Evolutionary conservation across 495 filamentous ascomycete species (phyloP), one percentile per base, ranked within the genome.

Genomic region (Xylaria bambusicola): DNA sequence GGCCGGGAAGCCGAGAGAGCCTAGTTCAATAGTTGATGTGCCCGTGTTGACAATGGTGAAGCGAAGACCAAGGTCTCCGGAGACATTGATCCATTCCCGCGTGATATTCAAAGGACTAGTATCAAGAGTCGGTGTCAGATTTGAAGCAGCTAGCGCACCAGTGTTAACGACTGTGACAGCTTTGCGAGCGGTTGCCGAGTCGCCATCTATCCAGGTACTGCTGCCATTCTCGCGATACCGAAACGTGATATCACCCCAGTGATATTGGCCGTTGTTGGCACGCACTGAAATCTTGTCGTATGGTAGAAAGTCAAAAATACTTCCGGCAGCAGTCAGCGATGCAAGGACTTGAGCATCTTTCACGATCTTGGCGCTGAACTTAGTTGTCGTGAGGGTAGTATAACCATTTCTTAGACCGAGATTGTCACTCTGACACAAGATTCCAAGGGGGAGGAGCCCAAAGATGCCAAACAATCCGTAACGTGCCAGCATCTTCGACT

Each of bases 201-300:
- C 67, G 20, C 58, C 71, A 53, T 69, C 65, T 12, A 62, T 63
- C 78, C 75, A 81, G 17, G 51, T 29, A 5, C 24, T 64, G 23
- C 52, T 59, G 24, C 65, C 67, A 33, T 60, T 61, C 38, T 62
- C 36, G 17, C 78, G 75, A 42, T 79, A 82, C 9, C 78, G 78
- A 33, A 77, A 70, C 3, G 75, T 82, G 33, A 83, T 68, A 56
- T 83, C 80, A 17, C 80, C 80, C 59, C 73, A 76, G 61, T 83
- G 80, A 52, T 82, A 80, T 35, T 82, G 72, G 21, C 76, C 75
- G 54, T 80, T 76, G 18, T 67, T 71, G 33, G 72, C 68, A 13
- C 80, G 70, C 1, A 58, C 65, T 1, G 69, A 59, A 27, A 82
- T 65, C 40, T 71, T 52, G 56, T 81, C 76, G n/a, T 64, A 76